Evolutionary conservation across 208 protist species (phyloP).

Genomic region (Borovskyia barvae): DNA sequence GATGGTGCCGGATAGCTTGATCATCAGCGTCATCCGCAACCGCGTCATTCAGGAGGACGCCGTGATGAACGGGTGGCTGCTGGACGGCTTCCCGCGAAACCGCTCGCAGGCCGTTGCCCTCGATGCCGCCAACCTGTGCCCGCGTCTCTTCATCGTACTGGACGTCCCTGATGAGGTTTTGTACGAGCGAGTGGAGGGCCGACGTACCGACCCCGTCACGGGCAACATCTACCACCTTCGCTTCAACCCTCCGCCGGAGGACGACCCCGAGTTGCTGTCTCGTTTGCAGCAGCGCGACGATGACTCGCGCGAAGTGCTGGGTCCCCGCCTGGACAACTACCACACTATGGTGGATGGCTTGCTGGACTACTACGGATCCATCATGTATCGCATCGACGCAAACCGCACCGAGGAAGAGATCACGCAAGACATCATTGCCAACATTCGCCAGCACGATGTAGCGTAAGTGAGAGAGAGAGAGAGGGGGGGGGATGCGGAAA

Average conservation of each 20-base stretch:
- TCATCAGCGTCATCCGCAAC: constrained; percentile 62
- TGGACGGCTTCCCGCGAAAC: constrained; percentile 92
- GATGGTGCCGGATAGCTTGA: constrained; percentile 76
- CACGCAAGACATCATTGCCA: constrained; percentile 35
- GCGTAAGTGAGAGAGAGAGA: constrained; percentile 3
- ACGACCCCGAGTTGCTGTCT: constrained; percentile 64
- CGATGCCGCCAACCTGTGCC: constrained; percentile 59
- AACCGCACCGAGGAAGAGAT: constrained; percentile 40
- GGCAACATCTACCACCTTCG: constrained; percentile 86
- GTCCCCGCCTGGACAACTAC: constrained; percentile 69
- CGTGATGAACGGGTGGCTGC: constrained; percentile 80
- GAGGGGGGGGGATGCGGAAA: not conserved
- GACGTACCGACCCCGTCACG: constrained; percentile 85
- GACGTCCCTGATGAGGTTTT: constrained; percentile 78
- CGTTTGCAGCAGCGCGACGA: constrained; percentile 85
- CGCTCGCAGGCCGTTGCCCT: constrained; percentile 73
- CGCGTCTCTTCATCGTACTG: constrained; percentile 67
- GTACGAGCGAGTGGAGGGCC: constrained; percentile 74
- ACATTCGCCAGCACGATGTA: constrained; percentile 26
- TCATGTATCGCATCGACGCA: constrained; percentile 55
- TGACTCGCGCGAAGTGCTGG: constrained; percentile 71
- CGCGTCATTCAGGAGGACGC: constrained; percentile 72
- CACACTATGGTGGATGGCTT: constrained; percentile 62
- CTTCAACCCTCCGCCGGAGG: constrained; percentile 80
- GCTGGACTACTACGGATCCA: constrained; percentile 56